Evolutionary conservation across 2,329 filamentous ascomycete species (phyloP), one percentile per base, ranked within the genome.

Genomic region (Hysterium pulicare): DNA sequence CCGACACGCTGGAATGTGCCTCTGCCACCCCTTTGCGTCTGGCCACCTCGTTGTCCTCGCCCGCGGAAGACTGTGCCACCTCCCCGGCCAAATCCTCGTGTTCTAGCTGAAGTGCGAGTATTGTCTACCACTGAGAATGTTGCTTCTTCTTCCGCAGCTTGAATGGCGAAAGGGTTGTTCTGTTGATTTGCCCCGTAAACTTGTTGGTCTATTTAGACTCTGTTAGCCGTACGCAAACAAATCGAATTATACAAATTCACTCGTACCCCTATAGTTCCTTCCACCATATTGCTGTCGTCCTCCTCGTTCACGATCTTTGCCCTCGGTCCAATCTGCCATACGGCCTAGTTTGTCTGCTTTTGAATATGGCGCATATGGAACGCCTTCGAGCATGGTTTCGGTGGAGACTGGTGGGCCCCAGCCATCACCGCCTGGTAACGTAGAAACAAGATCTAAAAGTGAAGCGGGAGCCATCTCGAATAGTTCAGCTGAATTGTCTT

Each of bases 241-340:
- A 16, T 30, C 11, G 16, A 9, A 21, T 33, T 26, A 8, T 13
- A 28, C 7, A 21, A 38, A 38, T 13, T 22, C 45, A 28, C 49
- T 17, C 33, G n/a, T n/a, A 95, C 90, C 90, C 82, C 93, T 84
- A 72, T 86, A 96, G 71, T 90, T 93, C 57, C 91, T 81, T 71
- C 91, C 90, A 37, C 65, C 59, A 71, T 95, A 97, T 66, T 93
- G 87, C 69, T 87, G 83, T 66, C 91, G 78, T 49, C 89, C 87
- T 55, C 86, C 86, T 61, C 90, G 77, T 47, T 93, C 88, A 42
- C 75, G 65, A 55, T 82, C 80, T 73, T 96, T 96, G 68, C 87
- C 83, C 66, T 96, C 93, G 36, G 90, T 95, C 93, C 93, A 98
- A 77, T 98, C 93, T 48, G 93, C 93, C 90, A 98, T 97, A 69